A percentile compares a stretch with the other conserved stretches of the same genome.
phyloP scores from a whole-genome alignment of 805 yeast genomes.

The Grigorovia yakushimaensis region DNA sequence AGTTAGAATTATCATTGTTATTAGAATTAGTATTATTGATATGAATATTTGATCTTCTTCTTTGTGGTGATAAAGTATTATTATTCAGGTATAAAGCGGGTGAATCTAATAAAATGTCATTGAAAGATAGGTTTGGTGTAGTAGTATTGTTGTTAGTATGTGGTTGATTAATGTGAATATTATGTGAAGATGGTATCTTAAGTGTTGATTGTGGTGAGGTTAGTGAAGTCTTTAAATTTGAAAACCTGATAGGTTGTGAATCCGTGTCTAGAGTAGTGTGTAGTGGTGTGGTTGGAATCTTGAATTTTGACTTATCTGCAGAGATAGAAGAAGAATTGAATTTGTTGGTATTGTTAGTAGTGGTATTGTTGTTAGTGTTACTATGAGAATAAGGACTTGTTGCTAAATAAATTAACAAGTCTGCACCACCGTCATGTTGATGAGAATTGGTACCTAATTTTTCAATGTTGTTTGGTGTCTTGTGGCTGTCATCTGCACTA shows the following conservation, averaged over 20 bases:
- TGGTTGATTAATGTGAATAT: constrained; percentile 2
- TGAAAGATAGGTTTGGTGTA: constrained; percentile 5
- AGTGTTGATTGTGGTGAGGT: constrained; percentile 26
- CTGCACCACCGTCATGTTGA: constrained; percentile 25
- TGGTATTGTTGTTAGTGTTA: not conserved
- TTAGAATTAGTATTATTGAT: not conserved
- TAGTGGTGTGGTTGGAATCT: constrained; percentile 24
- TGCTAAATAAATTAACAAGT: constrained; percentile 29
- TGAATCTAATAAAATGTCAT: constrained; percentile 21
- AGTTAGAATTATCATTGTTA: no score
- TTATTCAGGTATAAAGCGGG: constrained; percentile 15
- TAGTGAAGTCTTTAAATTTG: constrained; percentile 22
- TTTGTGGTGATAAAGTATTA: constrained; percentile 11
- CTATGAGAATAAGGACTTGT: constrained; percentile 26
- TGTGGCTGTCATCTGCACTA: not conserved
- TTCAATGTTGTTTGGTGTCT: not conserved
- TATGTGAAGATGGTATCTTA: constrained; percentile 14
- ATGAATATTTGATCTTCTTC: constrained; percentile 5
- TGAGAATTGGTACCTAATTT: no score
- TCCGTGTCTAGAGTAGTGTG: constrained; percentile 5
- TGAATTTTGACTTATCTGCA: not conserved
- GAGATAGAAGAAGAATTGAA: no score
- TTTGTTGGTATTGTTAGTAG: no score
- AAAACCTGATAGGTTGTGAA: constrained; percentile 19
- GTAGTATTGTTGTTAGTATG: constrained; percentile 1